A percentile compares a stretch with the other conserved stretches of the same genome.
Evolutionary conservation across 2,329 filamentous ascomycete genomes (phyloP).

Genomic region (Curvularia eragrostidis): DNA sequence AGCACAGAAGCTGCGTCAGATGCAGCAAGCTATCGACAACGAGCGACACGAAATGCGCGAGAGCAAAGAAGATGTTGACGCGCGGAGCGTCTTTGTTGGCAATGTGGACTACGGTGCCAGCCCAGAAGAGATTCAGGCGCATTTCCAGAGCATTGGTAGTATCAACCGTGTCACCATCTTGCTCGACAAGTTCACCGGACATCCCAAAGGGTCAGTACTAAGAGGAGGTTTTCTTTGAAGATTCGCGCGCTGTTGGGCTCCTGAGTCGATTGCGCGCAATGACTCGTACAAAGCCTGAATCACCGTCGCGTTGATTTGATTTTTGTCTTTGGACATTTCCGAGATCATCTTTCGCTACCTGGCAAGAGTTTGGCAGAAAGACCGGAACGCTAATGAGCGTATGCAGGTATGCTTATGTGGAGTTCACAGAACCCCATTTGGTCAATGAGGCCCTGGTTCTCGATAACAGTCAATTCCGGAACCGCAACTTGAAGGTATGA

Average conservation of each 20-base stretch:
- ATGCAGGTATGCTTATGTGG: slow-evolving; percentile 94
- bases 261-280: not conserved
- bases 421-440: slow-evolving; percentile 92
- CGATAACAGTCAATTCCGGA: slow-evolving; percentile 95
- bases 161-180: slow-evolving; percentile 99
- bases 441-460: slow-evolving; percentile 93
- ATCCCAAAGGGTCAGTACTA: slow-evolving; percentile 91
- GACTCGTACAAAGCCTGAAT: slow-evolving; percentile 1
- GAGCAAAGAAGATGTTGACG: slow-evolving; percentile 94
- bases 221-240: slow-evolving; percentile 49
- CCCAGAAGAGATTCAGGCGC: slow-evolving; percentile 96
- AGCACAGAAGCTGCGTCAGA: slow-evolving; percentile 61
- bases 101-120: slow-evolving; percentile 98
- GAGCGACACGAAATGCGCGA: slow-evolving; percentile 83
- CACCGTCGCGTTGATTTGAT: not conserved
- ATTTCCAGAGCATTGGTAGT: slow-evolving; percentile 95
- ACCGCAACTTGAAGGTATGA: slow-evolving; percentile 88
- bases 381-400: slow-evolving; percentile 59
- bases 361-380: slow-evolving; percentile 62
- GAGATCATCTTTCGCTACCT: slow-evolving; percentile 58
- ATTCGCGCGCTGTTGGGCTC: slow-evolving; percentile 11
- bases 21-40: slow-evolving; percentile 74
- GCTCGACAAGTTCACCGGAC: slow-evolving; percentile 96
- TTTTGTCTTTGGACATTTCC: slow-evolving; percentile 3
- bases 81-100: slow-evolving; percentile 94